A percentile compares a stretch with the other conserved stretches of the same genome.
Conservation (phyloP, 2,329 filamentous ascomycete genomes). For the Rhexocercosporidium sp. region DNA sequence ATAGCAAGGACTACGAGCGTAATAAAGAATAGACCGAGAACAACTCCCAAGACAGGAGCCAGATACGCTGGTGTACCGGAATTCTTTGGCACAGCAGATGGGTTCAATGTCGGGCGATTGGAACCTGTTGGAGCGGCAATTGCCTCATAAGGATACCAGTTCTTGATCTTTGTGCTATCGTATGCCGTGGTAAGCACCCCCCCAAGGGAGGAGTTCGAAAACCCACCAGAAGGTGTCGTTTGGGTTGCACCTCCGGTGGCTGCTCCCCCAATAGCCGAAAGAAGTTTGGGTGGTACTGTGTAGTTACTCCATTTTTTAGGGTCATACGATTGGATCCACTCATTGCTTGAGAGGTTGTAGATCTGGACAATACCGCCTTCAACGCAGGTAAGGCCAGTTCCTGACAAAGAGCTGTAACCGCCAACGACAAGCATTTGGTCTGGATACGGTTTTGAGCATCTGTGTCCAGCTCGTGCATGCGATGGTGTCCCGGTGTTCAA, state of each 20-base stretch:
- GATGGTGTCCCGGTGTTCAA: constrained; percentile 58
- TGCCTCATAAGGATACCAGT: constrained; percentile 64
- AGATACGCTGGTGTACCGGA: constrained; percentile 58
- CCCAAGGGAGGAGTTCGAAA: constrained; percentile 54
- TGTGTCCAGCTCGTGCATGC: constrained; percentile 67
- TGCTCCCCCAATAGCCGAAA: constrained; percentile 64
- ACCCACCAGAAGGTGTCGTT: constrained; percentile 64
- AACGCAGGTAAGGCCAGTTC: constrained; percentile 50
- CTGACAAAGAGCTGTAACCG: constrained; percentile 57
- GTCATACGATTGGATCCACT: constrained; percentile 75
- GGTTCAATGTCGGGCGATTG: constrained; percentile 20
- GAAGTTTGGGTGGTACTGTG: constrained; percentile 64
- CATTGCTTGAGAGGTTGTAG: constrained; percentile 73
- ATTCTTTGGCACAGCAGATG: constrained; percentile 16
- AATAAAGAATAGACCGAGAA: constrained; percentile 62
- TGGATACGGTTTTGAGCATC: constrained; percentile 72
- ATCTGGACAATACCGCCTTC: constrained; percentile 61
- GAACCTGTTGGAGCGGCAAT: constrained; percentile 26
- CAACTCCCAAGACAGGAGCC: constrained; percentile 65
- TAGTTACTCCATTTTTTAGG: constrained; percentile 69
- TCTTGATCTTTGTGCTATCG: constrained; percentile 58
- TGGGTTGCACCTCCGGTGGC: constrained; percentile 66
- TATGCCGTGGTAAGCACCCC: constrained; percentile 62
- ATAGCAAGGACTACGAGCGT: constrained; percentile 56
- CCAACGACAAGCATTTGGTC: constrained; percentile 74